phyloP scores from a whole-genome alignment of 441 rosid species.

The Gossypium aridum region DNA sequence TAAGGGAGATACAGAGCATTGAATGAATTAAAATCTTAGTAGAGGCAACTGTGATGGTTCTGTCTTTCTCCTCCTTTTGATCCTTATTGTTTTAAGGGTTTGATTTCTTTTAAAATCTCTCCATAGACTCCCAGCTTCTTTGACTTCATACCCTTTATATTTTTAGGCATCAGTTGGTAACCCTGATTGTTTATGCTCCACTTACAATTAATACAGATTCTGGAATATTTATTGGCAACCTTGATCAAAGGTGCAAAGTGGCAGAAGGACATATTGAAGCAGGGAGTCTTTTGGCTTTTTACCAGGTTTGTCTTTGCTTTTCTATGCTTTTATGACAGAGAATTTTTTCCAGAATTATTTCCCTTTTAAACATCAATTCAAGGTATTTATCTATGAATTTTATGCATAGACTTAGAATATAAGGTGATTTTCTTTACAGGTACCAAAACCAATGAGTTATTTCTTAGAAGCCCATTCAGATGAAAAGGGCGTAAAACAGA shows the following conservation, averaged over 20 bases:
- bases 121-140: background rate
- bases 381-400: background rate
- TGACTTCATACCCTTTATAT: background rate
- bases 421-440: constrained; percentile 39
- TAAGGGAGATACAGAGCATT: background rate
- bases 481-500: constrained; percentile 88
- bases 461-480: constrained; percentile 75
- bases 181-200: background rate
- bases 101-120: background rate
- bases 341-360: background rate
- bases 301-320: constrained; percentile 55
- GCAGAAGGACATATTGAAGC: constrained; percentile 92
- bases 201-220: constrained; percentile 29
- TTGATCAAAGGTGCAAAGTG: constrained; percentile 58
- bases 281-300: constrained; percentile 79
- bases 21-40: background rate
- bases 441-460: constrained; percentile 76
- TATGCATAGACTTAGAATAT: constrained; percentile 6
- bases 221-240: constrained; percentile 33
- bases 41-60: background rate
- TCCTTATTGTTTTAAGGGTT: background rate
- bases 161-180: background rate
- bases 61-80: background rate
- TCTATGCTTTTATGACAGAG: background rate
- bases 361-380: background rate